Evolutionary conservation across 768 basidiomycete species (phyloP), one percentile per base, ranked within the genome.

Genomic region (Tylopilus vinaceipallidus): DNA sequence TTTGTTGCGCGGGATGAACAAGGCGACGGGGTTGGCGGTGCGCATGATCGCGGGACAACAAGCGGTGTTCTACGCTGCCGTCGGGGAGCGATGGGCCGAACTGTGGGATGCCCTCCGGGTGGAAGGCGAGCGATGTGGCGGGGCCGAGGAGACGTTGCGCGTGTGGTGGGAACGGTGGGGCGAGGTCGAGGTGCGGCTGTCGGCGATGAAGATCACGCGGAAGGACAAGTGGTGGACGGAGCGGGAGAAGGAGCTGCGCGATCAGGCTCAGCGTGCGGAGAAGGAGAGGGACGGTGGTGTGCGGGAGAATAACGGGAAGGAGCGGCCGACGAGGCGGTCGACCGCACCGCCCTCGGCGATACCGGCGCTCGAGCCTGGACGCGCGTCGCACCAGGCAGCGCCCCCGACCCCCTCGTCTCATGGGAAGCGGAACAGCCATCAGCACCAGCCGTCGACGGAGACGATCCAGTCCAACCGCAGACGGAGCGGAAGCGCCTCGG

Each of bases 31-130:
- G 0, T 63, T 73, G 5, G 74, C 77, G 45, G 73, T 88, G 0
- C 57, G 71, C 3, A 72, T 79, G 22, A 70, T 91, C 23, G 78
- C 78, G 0, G 66, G 69, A 6, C 75, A 81, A 49, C 89, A 91
- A 61, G 73, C 73, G 2, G 65, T 67, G 20, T 87, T 86, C 59
- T 91, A 81, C 72, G 51, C 65, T 14, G 78, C 79, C 33, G 76
- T 87, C 6, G 73, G 78, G 36, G 80, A 81, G 42, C 72, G 77
- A 24, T 92, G 90, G 90, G 77, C 74, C 2, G 83, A 82, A n/a
- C 68, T 92, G n/a, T 92, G 90, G 90, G 86, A 91, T 52, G 87
- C 85, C 62, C 68, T 88, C n/a, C 71, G 78, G 10, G 81, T 86
- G 4, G 86, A 87, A 17, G 84, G 83, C 2, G 84, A 86, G 70